A percentile compares a stretch with the other conserved stretches of the same genome.
Evolutionary conservation across 2,329 filamentous ascomycete species (phyloP).

Genomic region (Bipolaris sorokiniana): DNA sequence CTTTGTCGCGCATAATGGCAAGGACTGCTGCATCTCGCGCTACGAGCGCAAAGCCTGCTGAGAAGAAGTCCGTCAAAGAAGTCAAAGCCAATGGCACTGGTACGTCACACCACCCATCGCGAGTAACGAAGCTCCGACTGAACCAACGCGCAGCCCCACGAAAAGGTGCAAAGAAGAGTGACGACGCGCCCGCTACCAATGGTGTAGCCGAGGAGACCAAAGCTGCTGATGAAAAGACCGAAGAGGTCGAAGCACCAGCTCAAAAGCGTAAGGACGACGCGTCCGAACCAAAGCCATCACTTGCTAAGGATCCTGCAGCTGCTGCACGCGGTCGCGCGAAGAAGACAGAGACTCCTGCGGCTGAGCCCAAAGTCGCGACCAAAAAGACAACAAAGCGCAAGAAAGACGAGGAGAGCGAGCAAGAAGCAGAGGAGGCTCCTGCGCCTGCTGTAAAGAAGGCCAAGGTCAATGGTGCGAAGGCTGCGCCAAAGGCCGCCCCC

Average conservation of each 20-base stretch:
- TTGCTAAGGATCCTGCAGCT: conserved; percentile 20
- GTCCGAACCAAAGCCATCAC: conserved; percentile 6
- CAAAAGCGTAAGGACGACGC: conserved; percentile 25
- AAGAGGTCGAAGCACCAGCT: conserved; percentile 12
- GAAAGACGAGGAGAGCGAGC: conserved; percentile 36
- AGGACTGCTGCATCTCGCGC: conserved; percentile 37
- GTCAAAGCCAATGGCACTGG: conserved; percentile 42
- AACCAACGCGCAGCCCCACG: conserved; percentile 23
- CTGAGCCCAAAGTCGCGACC: conserved; percentile 20
- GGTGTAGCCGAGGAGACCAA: conserved; percentile 16
- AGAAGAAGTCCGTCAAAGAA: conserved; percentile 33
- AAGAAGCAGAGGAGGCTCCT: conserved; percentile 24
- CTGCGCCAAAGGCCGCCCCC: conserved; percentile 19
- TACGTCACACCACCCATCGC: conserved; percentile 28
- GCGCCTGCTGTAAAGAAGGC: conserved; percentile 35
- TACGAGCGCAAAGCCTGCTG: conserved; percentile 35
- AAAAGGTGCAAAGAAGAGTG: conserved; percentile 37
- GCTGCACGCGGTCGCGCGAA: conserved; percentile 36
- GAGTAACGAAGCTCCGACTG: conserved; percentile 21
- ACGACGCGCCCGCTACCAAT: conserved; percentile 21
- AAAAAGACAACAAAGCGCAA: conserved; percentile 39
- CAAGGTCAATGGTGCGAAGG: conserved; percentile 27
- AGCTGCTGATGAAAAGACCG: conserved; percentile 8
- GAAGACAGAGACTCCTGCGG: conserved; percentile 33
- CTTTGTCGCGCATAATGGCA: conserved; percentile 35